These are phyloP conservation scores for Pisolithus orientalis DNA, from an alignment of 768 basidiomycete genomes.

Conservation along the genomic window DNA sequence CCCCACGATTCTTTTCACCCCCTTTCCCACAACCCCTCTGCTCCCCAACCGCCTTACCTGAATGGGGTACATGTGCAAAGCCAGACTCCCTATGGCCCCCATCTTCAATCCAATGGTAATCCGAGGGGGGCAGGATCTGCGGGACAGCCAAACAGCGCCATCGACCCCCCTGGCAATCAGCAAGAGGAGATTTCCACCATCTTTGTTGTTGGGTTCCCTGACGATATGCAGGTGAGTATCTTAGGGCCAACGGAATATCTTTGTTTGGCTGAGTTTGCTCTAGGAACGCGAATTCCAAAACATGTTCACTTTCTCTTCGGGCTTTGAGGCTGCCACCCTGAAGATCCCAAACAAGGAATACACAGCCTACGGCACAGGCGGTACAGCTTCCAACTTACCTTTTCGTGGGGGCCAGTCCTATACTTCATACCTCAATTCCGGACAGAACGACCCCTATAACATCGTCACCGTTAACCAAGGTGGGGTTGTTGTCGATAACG, in stretches of 20 bases:
- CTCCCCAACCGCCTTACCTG: conserved; percentile 30
- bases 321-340: conserved; percentile 95
- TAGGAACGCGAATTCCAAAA: conserved; percentile 99
- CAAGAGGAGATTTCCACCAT: conserved; percentile 94
- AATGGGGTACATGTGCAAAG: conserved; percentile 51
- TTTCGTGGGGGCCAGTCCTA: conserved; percentile 31
- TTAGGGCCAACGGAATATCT: conserved; percentile 3
- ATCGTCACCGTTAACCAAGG: conserved; percentile 79
- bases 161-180: conserved; percentile 22
- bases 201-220: conserved; percentile 98
- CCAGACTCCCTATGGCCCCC: conserved; percentile 73
- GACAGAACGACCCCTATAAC: conserved; percentile 77
- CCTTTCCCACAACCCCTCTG: conserved; percentile 25
- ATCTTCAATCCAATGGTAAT: conserved; percentile 42
- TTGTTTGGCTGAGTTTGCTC: conserved; percentile 13
- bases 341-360: conserved; percentile 95
- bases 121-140: conserved; percentile 26
- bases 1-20: conserved; percentile 30
- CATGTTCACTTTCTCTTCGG: conserved; percentile 95
- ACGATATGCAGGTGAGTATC: conserved; percentile 88
- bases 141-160: conserved; percentile 20
- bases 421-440: conserved; percentile 34
- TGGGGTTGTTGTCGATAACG: conserved; percentile 74
- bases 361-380: conserved; percentile 58
- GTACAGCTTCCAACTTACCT: conserved; percentile 20